These are phyloP conservation scores for Gracilariopsis chorda DNA, from an alignment of 23 red algal species.

Conservation along the genomic window DNA sequence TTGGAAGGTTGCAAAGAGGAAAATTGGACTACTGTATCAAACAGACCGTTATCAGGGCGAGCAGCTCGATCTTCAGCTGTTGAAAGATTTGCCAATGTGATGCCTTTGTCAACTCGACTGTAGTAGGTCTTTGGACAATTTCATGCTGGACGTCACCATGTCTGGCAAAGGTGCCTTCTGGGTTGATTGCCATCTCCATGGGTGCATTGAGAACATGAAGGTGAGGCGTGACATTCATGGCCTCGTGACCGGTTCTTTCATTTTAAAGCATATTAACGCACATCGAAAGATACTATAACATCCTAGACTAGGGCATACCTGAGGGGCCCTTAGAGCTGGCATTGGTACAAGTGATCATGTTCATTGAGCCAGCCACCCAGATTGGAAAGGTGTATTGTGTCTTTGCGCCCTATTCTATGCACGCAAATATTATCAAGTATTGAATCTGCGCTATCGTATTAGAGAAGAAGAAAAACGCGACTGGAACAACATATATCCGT, in stretches of 20 bases:
- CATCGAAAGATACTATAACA: constrained; percentile 66
- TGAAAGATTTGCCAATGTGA: constrained; percentile 4
- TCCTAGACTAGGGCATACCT: constrained; percentile 40
- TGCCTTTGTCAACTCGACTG: not conserved
- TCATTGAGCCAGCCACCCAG: not conserved
- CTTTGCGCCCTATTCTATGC: no score
- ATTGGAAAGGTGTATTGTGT: no score
- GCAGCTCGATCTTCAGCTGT: not conserved
- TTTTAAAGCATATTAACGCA: constrained; percentile 24
- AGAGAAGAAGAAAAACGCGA: no score
- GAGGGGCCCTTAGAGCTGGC: not conserved
- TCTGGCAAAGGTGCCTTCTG: constrained; percentile 69
- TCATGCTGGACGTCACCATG: constrained; percentile 50
- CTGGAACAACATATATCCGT: no score
- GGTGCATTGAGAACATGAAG: constrained; percentile 72
- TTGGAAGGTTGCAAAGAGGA: constrained; percentile 5
- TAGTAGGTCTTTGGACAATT: not conserved
- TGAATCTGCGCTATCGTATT: no score
- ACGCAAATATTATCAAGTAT: no score
- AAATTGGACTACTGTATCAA: not conserved
- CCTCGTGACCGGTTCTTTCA: constrained; percentile 68
- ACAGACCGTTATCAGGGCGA: not conserved
- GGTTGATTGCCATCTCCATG: constrained; percentile 73
- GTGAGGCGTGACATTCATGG: constrained; percentile 39
- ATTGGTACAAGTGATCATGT: not conserved